Evolutionary conservation across 306 rosid genomes (phyloP).

Genomic region (Delonix regia): DNA sequence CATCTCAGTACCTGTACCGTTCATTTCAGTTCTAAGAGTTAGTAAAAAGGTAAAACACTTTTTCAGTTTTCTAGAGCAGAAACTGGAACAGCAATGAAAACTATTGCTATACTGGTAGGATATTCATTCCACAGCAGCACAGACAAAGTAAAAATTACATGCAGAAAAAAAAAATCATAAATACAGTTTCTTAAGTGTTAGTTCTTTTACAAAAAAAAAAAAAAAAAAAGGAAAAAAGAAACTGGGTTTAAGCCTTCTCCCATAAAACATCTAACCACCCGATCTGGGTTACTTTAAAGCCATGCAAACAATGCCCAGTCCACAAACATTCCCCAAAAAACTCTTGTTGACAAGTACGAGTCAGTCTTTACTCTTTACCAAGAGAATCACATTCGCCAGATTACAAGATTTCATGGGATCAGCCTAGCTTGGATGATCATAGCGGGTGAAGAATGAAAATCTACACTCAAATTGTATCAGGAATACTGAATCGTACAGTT

Average conservation of each 20-base stretch:
- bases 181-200: background rate
- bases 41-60: background rate
- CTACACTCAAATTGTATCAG: constrained; percentile 18
- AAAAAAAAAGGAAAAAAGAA: too few relatives aligned
- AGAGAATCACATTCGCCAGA: constrained; percentile 13
- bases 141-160: too few relatives aligned
- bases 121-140: background rate
- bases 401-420: constrained; percentile 21
- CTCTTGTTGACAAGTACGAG: background rate
- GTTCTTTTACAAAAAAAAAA: background rate
- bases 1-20: background rate
- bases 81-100: background rate
- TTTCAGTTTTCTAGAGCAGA: background rate
- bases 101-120: background rate
- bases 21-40: background rate
- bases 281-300: background rate
- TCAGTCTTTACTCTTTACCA: background rate
- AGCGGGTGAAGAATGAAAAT: background rate
- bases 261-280: background rate
- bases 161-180: background rate
- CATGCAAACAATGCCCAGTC: background rate
- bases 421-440: background rate
- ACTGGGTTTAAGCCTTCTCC: background rate
- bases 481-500: constrained; percentile 22
- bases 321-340: background rate